These are phyloP conservation scores for Craterostigma plantagineum DNA, from an alignment of 257 asterid species.

Conservation along the genomic window DNA sequence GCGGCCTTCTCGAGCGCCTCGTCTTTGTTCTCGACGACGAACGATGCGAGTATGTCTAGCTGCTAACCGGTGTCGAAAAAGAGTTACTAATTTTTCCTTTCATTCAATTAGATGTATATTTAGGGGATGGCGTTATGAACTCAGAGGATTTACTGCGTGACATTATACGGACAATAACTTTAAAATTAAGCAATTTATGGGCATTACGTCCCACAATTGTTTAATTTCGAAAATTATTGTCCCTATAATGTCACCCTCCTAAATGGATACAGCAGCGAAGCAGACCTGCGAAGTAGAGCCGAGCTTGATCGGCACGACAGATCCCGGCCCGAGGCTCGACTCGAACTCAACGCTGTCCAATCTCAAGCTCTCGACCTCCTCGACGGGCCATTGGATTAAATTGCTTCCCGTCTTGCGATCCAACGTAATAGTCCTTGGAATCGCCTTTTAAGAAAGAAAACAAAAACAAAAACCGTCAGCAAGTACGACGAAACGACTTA, in stretches of 20 bases:
- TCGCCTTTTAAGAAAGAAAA: constrained; percentile 13
- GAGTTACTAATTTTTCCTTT: not conserved
- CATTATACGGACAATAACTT: too few relatives aligned
- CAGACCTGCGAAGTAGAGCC: constrained; percentile 51
- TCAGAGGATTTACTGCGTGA: too few relatives aligned
- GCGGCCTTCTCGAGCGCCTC: constrained; percentile 13
- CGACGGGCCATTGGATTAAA: constrained; percentile 32
- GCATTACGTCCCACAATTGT: too few relatives aligned
- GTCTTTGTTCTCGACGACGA: constrained; percentile 28
- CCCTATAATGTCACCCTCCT: too few relatives aligned
- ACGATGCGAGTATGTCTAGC: constrained; percentile 52
- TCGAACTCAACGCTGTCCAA: constrained; percentile 18
- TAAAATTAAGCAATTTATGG: too few relatives aligned
- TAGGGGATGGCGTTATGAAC: too few relatives aligned
- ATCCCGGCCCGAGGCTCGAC: constrained; percentile 52
- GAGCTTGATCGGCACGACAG: constrained; percentile 34
- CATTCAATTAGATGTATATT: too few relatives aligned
- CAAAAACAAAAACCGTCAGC: too few relatives aligned
- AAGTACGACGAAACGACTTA: too few relatives aligned
- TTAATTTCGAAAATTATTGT: too few relatives aligned
- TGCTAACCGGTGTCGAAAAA: constrained; percentile 10
- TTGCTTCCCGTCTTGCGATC: constrained; percentile 31
- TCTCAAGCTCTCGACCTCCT: constrained; percentile 58
- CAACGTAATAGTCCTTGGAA: constrained; percentile 26
- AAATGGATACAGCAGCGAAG: too few relatives aligned